Evolutionary conservation across 2,329 filamentous ascomycete genomes (phyloP), one percentile per base, ranked within the genome.

Genomic region (Trichophyton rubrum): DNA sequence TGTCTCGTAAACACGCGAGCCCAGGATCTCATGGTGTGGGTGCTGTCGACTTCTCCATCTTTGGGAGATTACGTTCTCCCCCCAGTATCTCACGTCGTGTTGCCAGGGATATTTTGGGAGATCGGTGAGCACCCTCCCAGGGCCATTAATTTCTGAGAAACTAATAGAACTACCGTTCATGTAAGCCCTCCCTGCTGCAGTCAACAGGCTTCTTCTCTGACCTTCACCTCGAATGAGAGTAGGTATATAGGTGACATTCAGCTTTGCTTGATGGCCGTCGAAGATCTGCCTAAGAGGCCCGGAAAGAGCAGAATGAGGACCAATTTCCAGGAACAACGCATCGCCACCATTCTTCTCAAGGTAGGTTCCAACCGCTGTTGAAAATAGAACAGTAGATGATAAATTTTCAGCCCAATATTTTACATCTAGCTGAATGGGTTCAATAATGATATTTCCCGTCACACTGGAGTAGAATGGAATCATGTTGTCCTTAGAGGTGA

Each of bases 1-100:
- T 38, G 64, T 62, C 60, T 72, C 73, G 15, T 67, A 62, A 24
- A 69, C 63, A 0, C 68, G 68, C 0, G 47, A 58, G 8, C 68
- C 68, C 1, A 70, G 58, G 1, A 70, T 56, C 33, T 68, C 66
- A 59, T 68, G 67, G 9, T 57, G 43, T 7, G 58, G 45, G 5
- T 24, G 9, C 15, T 13, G 20, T 4, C 45, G 45, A 13, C 24
- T 22, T 20, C 45, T 49, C 45, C 45, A 49, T 24, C 45, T 20
- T 13, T 49, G 45, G 3, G 45, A 49, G 8, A 49, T 13, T 27
- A 20, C 9, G 20, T 20, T 49, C 22, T 49, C 45, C 1, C 15
- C 45, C 45, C 45, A 49, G 3, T 49, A 49, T 15, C 13, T 49
- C 11, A 24, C 20, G 3, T 15, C 11, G 9, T 49, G 45, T 20